Base-by-base conservation (phyloP, 73 alveolate species). In the Paramecium tetraurelia region DNA sequence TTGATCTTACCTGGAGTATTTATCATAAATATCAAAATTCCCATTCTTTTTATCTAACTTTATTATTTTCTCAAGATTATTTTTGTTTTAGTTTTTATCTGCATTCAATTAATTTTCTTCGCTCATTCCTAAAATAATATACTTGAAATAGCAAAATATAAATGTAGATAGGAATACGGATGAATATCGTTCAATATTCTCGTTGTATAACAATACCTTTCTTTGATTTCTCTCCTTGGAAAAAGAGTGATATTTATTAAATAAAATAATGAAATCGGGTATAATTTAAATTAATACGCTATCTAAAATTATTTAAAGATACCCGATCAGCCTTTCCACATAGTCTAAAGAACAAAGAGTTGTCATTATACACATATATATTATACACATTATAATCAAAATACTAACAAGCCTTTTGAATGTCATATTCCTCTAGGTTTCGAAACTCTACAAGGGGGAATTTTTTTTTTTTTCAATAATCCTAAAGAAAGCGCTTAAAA, bases 31-130 rank as follows among this genome's bases (percentile, higher is more conserved):
- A 46, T 80, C 90, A 80, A 80, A 80, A 46, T 80, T 80, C 27
- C 90, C 90, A 80, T 80, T 80, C 90, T 80, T 80, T 80, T 80
- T 80, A 63, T 80, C 90, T 80, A 80, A 48, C 75, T 80, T 80
- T 24, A 80, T 80, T 40, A 80, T 80, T 46, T 80, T 80, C 90
- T 80, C 90, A 31, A 80, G 72, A 48, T 80, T 80, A 41, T 80
- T 80, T 80, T 80, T 80, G 90, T 80, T 80, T 72, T 72, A 72
- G 86, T 72, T 36, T 53, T 72, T 72, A 33, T 72, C 86, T 7
- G 57, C 86, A 40, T 72, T 72, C 59, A 40, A 36, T 72, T 72
- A 72, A 72, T 72, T 53, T 33, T 72, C 86, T 72, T 72, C 57
- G 46, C 86, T 72, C 86, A 72, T 72, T 63, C 84, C 84, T 63